Percentiles rank a stretch among this genome's conserved stretches.
Conservation (phyloP, 257 asterid genomes). For the Prunella vulgaris region DNA sequence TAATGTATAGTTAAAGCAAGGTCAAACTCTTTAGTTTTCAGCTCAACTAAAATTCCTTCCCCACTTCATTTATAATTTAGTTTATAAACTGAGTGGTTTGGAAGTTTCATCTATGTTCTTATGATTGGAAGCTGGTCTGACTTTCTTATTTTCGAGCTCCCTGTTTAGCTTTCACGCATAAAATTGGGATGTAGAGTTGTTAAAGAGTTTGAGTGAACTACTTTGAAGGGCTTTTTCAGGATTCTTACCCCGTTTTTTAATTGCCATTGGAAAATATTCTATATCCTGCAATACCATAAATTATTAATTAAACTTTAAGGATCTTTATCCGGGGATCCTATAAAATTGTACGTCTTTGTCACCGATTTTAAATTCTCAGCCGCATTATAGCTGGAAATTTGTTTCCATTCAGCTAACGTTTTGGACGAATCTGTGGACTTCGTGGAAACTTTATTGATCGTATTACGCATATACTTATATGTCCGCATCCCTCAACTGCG, state of each 20-base stretch:
- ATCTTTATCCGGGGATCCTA: background rate
- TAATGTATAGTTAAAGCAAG: background rate
- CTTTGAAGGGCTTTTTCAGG: background rate
- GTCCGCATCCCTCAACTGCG: conserved; percentile 16
- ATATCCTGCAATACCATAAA: background rate
- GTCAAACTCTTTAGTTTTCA: background rate
- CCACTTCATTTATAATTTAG: conserved; percentile 5
- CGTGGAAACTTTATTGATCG: background rate
- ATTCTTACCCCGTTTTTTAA: background rate
- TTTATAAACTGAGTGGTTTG: background rate
- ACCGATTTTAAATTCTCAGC: conserved; percentile 19
- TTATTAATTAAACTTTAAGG: background rate
- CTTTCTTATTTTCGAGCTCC: background rate
- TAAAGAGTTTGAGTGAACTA: background rate
- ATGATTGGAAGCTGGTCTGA: conserved; percentile 4
- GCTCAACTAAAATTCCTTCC: background rate
- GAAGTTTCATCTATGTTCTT: background rate
- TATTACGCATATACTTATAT: conserved; percentile 11
- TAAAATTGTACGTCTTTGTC: conserved; percentile 1
- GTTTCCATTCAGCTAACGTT: conserved; percentile 20
- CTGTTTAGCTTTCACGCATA: background rate
- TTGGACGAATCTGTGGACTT: conserved; percentile 15
- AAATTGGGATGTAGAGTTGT: background rate
- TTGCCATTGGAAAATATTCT: too few species aligned
- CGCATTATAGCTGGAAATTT: conserved; percentile 25